A percentile compares a stretch with the other conserved stretches of the same genome.
These are phyloP conservation scores for Eucalyptus sp. DNA, from an alignment of 345 rosid genomes.

Conservation along the genomic window DNA sequence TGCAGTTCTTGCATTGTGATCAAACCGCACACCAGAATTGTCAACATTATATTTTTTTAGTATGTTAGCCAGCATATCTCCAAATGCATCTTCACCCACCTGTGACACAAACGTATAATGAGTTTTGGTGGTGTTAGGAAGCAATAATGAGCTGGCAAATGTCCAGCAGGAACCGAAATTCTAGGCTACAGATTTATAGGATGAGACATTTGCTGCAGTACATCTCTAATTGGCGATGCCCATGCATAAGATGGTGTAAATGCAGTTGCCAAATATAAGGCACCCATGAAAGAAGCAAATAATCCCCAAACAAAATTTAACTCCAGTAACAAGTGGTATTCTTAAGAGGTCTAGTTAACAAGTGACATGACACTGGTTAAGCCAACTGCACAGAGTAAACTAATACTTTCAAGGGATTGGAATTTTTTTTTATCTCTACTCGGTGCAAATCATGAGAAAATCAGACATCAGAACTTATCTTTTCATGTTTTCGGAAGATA, in stretches of 20 bases:
- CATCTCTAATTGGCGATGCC: neutral
- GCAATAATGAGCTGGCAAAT: neutral
- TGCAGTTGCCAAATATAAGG: neutral
- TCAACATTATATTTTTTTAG: conserved; percentile 66
- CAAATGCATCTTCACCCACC: conserved; percentile 90
- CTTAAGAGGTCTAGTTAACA: neutral
- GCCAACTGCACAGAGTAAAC: neutral
- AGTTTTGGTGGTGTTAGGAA: neutral
- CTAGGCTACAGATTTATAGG: neutral
- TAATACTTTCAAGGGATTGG: neutral
- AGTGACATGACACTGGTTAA: neutral
- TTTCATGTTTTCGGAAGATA: neutral
- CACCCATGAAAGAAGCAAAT: neutral
- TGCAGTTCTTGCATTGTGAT: conserved; percentile 71
- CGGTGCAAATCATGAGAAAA: neutral
- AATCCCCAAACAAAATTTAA: neutral
- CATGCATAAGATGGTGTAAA: neutral
- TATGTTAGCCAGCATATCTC: conserved; percentile 73
- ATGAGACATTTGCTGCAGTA: neutral
- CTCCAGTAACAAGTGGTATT: neutral
- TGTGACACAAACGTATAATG: neutral
- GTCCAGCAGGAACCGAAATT: neutral
- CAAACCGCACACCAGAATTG: conserved; percentile 73
- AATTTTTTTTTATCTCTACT: neutral
- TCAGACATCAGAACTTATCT: neutral